Base-by-base conservation (phyloP, 495 filamentous ascomycete genomes). In the Aspergillus leporis region DNA sequence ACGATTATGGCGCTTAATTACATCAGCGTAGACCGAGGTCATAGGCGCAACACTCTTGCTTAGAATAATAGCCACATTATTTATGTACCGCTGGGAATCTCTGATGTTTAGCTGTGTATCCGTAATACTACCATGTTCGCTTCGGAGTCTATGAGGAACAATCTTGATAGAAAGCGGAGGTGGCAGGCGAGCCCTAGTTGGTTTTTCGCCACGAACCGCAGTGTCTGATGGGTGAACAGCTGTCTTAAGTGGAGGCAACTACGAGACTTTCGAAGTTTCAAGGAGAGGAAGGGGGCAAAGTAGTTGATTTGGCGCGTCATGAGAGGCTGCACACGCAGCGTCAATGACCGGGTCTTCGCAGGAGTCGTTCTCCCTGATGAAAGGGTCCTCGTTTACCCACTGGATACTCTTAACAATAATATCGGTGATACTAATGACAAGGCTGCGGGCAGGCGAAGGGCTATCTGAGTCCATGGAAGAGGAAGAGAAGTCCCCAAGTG, bases 211-310 rank as follows among this genome's bases (percentile, higher is more conserved):
- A 51, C 51, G 19, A 40, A 43, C 14, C 49, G 13, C 40, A 40
- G 50, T n/a, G 51, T 16, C 48, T 36, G 47, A 25, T 13, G 28
- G 19, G 51, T 40, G 3, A 23, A n/a, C 2, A 25, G 32, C 34
- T 34, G n/a, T 25, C 30, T 5, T 31, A 4, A 45, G 14, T 46
- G 32, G 41, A n/a, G 18, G n/a, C 5, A 43, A 10, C 21, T 40
- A 2, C 43, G 47, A 13, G 61, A 10, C 36, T 73, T 76, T 8
- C 59, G 59, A 21, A 73, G 61, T 1, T 61, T 60, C 8, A 76
- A 58, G 1, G n/a, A n/a, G n/a, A n/a, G 73, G 73, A 30, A 68
- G 61, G 4, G 71, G 73, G 34, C 66, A 54, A 5, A 74, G 56
- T 4, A 10, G 13, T 21, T 57, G 7, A 0, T n/a, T 58, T 9